Percentiles rank a stretch among this genome's conserved stretches.
Conservation (phyloP, 768 basidiomycete species). For the Leccinum imitatum region DNA sequence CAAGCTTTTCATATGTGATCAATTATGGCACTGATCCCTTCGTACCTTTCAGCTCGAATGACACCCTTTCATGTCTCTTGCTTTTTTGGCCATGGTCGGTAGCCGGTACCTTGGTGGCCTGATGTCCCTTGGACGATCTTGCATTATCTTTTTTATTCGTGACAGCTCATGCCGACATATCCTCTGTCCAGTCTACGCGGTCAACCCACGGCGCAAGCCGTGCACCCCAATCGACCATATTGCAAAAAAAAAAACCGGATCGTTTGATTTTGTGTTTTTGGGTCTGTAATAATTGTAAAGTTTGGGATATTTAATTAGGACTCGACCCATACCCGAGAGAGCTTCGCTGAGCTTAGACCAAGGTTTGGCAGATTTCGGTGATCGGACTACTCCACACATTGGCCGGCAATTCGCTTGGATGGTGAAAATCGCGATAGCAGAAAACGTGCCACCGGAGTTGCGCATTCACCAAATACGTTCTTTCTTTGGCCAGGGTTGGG, state of each 20-base stretch:
- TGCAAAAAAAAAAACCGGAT: neutral
- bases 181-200: conserved; percentile 2
- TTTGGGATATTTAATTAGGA: conserved; percentile 25
- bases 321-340: conserved; percentile 11
- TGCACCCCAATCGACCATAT: conserved; percentile 10
- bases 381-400: conserved; percentile 26
- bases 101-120: conserved; percentile 23
- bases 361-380: conserved; percentile 27
- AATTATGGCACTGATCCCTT: conserved; percentile 18
- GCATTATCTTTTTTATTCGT: conserved; percentile 13
- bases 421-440: conserved; percentile 10
- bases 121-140: conserved; percentile 15
- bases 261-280: conserved; percentile 11
- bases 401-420: conserved; percentile 25
- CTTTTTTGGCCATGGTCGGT: conserved; percentile 4
- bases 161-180: conserved; percentile 11
- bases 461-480: conserved; percentile 10
- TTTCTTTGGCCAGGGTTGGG: conserved; percentile 22
- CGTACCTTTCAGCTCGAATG: conserved; percentile 20
- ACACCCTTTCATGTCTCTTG: conserved; percentile 6
- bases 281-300: conserved; percentile 14
- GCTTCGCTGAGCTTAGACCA: conserved; percentile 32
- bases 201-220: conserved; percentile 10
- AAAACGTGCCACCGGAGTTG: conserved; percentile 24
- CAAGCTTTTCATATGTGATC: conserved; percentile 23